These are phyloP conservation scores for Berberis vulgaris DNA, from an alignment of 164 flowering plant genomes.

Conservation along the genomic window DNA sequence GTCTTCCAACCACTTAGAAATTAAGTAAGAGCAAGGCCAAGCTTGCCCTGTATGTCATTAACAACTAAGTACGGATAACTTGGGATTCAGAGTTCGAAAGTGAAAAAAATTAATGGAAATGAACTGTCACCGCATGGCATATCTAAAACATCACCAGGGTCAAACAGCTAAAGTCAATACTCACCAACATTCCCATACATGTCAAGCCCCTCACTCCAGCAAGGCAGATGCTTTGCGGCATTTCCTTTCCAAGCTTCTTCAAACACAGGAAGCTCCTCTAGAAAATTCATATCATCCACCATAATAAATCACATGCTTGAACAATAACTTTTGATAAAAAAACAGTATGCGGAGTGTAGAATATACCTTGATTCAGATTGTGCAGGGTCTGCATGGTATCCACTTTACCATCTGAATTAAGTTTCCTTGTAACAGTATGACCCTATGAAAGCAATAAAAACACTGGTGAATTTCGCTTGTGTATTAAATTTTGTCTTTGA, in stretches of 20 bases:
- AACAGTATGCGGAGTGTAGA: neutral
- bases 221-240: slow-evolving; percentile 55
- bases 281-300: neutral
- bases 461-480: neutral
- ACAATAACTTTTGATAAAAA: neutral
- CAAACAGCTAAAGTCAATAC: neutral
- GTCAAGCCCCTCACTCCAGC: slow-evolving; percentile 36
- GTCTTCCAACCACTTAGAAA: no score
- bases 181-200: slow-evolving; percentile 26
- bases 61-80: no score
- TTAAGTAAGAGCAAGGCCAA: no score
- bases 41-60: no score
- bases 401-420: slow-evolving; percentile 74
- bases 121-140: neutral
- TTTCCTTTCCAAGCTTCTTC: slow-evolving; percentile 69
- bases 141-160: neutral
- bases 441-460: slow-evolving; percentile 39
- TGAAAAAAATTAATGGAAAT: no score
- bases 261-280: slow-evolving; percentile 71
- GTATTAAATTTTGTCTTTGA: no score
- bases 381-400: slow-evolving; percentile 68
- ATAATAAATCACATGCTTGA: neutral
- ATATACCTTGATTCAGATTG: slow-evolving; percentile 71
- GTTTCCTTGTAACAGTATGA: slow-evolving; percentile 73
- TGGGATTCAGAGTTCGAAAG: no score